Evolutionary conservation across 2,329 filamentous ascomycete species (phyloP).

Genomic region (Xylariaceae sp.): DNA sequence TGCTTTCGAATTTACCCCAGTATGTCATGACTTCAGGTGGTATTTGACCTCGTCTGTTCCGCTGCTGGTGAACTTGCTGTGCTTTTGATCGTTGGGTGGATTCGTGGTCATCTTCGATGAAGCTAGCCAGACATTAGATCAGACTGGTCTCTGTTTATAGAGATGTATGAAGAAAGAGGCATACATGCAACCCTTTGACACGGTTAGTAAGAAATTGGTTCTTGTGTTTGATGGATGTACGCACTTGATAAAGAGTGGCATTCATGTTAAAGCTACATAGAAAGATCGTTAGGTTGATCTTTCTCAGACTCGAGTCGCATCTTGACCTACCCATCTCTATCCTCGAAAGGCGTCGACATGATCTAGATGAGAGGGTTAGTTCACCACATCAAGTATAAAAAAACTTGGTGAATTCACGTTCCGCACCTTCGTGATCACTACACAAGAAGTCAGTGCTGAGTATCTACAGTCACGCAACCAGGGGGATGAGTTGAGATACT

Average conservation of each 20-base stretch:
- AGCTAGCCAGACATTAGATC: conserved; percentile 46
- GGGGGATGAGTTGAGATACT: neutral
- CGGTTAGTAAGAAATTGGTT: conserved; percentile 17
- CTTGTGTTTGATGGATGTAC: conserved; percentile 26
- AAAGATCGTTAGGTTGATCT: neutral
- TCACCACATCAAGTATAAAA: no score
- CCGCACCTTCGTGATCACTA: conserved; percentile 86
- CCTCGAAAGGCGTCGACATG: conserved; percentile 76
- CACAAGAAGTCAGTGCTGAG: neutral
- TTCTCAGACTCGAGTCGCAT: conserved; percentile 2
- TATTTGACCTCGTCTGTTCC: conserved; percentile 37
- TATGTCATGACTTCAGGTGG: conserved; percentile 82
- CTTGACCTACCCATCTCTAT: conserved; percentile 63
- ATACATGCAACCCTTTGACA: conserved; percentile 49
- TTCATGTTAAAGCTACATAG: conserved; percentile 82
- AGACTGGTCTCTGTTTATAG: neutral
- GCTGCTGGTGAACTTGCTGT: conserved; percentile 52
- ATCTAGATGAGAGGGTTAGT: conserved; percentile 51
- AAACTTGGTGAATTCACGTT: neutral
- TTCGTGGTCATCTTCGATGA: conserved; percentile 84
- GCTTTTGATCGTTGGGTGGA: conserved; percentile 61
- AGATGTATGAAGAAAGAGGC: conserved; percentile 16
- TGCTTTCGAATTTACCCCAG: conserved; percentile 60
- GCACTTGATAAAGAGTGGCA: conserved; percentile 80
- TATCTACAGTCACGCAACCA: neutral